phyloP scores from a whole-genome alignment of 2,329 filamentous ascomycete genomes.

The Talaromyces pinophilus region DNA sequence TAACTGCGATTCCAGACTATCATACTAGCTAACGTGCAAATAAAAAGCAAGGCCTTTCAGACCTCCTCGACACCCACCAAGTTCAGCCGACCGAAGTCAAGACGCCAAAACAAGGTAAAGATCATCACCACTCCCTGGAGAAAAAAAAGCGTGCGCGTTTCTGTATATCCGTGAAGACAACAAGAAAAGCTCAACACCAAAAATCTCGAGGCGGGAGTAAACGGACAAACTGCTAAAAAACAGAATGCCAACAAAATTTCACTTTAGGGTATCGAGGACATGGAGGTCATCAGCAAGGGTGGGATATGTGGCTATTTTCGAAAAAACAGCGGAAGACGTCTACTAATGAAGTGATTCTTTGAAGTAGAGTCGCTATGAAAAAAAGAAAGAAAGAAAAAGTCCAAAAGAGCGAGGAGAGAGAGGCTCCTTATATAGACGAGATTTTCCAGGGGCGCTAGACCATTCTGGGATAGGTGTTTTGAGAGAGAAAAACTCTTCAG shows the following conservation, averaged over 20 bases:
- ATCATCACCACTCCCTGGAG: constrained; percentile 93
- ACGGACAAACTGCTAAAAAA: constrained; percentile 15
- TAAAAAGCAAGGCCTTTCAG: constrained; percentile 69
- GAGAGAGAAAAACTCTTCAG: not conserved
- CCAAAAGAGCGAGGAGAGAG: constrained; percentile 26
- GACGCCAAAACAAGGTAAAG: constrained; percentile 72
- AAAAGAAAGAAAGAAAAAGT: constrained; percentile 33
- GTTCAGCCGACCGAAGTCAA: constrained; percentile 74
- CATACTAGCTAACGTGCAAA: constrained; percentile 49
- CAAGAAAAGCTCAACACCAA: not conserved
- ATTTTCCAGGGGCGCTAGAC: constrained; percentile 8
- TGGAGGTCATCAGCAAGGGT: constrained; percentile 89
- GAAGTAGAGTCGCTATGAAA: constrained; percentile 34
- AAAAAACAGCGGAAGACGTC: constrained; percentile 87
- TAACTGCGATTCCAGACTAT: not conserved
- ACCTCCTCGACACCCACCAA: constrained; percentile 86
- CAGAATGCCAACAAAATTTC: constrained; percentile 58
- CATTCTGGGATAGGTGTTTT: not conserved
- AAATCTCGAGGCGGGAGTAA: constrained; percentile 48
- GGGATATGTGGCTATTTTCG: constrained; percentile 83
- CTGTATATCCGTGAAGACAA: constrained; percentile 18
- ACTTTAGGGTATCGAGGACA: constrained; percentile 89
- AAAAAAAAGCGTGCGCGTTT: not conserved
- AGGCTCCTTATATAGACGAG: constrained; percentile 33
- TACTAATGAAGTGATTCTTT: constrained; percentile 99